Evolutionary conservation across 192 early-diverging fungal genomes (phyloP).

Genomic region (Coemansia brasiliensis): DNA sequence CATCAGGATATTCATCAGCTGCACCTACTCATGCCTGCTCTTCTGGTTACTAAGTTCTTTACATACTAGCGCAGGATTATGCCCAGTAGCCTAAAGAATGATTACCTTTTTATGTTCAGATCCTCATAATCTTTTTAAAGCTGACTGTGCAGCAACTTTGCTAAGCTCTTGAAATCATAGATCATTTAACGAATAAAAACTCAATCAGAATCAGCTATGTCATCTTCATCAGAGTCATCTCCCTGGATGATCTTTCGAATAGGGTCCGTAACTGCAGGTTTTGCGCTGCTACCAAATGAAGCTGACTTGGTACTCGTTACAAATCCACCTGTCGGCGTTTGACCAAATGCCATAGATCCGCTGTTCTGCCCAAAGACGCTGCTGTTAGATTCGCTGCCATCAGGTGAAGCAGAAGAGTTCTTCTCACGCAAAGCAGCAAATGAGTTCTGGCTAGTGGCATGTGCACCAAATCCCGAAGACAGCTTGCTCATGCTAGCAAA

Average conservation of each 20-base stretch:
- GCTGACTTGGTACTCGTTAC: too few species aligned
- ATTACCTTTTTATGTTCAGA: too few species aligned
- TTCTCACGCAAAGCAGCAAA: constrained; percentile 12
- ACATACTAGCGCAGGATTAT: not conserved
- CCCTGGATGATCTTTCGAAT: constrained; percentile 13
- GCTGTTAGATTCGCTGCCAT: not conserved
- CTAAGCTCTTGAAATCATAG: too few species aligned
- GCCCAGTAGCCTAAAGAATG: not conserved
- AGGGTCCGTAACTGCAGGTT: not conserved
- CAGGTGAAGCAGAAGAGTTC: not conserved
- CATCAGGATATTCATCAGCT: not conserved
- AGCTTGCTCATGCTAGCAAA: constrained; percentile 18
- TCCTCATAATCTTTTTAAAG: too few species aligned
- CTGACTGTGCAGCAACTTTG: too few species aligned
- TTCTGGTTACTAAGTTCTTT: constrained; percentile 1
- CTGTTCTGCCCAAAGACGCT: not conserved
- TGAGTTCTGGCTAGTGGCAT: constrained; percentile 1
- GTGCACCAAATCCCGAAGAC: constrained; percentile 21
- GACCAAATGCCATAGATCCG: not conserved
- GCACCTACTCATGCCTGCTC: not conserved
- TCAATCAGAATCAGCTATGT: not conserved
- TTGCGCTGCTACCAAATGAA: too few species aligned
- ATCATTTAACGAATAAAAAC: too few species aligned
- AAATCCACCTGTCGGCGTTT: not conserved
- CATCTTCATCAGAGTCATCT: constrained; percentile 9